These are phyloP conservation scores for Tulasnella sp. DNA, from an alignment of 768 basidiomycete genomes.

Conservation along the genomic window DNA sequence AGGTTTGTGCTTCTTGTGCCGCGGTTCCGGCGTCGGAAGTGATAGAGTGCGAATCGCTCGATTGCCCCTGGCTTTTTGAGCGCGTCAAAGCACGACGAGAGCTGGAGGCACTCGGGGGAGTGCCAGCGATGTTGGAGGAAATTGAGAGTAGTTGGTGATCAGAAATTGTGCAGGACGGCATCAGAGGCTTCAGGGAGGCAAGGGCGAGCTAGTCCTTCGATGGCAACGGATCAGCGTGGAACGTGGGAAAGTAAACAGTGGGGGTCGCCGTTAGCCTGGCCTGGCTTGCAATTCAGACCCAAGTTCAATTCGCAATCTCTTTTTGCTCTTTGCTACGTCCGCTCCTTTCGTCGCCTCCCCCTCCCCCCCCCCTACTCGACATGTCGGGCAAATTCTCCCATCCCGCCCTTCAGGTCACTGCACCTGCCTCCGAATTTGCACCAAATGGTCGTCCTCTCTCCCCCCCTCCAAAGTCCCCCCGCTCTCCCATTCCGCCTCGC, in stretches of 20 bases:
- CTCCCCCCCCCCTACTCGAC: background rate
- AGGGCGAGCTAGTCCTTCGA: no score
- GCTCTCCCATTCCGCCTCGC: background rate
- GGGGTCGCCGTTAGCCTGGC: no score
- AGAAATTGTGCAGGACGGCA: background rate
- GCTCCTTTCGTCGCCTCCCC: background rate
- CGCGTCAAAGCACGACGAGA: constrained; percentile 39
- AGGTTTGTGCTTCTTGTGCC: constrained; percentile 62
- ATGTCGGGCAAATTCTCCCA: background rate
- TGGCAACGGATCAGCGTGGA: no score
- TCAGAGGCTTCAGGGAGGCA: no score
- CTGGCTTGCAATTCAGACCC: background rate
- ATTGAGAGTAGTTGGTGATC: background rate
- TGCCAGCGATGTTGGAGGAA: constrained; percentile 9
- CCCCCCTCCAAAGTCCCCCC: background rate
- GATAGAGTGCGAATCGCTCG: constrained; percentile 66
- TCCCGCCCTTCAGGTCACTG: constrained; percentile 1
- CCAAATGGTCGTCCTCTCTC: constrained; percentile 6
- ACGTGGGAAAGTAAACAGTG: no score
- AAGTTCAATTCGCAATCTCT: background rate
- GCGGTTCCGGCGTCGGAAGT: constrained; percentile 42
- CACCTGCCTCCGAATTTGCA: background rate
- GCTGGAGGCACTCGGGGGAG: constrained; percentile 24
- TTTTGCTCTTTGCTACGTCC: background rate
- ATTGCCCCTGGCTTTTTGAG: constrained; percentile 75